Base-by-base conservation (phyloP, 768 basidiomycete species). In the Lanmaoa rubissima region DNA sequence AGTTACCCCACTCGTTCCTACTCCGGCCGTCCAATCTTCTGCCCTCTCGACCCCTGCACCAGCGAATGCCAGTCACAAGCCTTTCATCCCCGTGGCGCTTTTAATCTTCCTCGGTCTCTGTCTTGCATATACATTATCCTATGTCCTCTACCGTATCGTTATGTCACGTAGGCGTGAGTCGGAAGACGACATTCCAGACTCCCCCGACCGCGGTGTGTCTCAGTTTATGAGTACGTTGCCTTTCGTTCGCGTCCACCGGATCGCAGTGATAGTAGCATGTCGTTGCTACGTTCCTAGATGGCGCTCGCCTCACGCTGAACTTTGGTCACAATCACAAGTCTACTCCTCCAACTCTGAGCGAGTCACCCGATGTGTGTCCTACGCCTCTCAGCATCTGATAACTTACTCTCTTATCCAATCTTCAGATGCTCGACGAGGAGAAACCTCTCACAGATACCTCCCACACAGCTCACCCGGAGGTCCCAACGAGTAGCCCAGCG, bases 121-220 rank as follows among this genome's bases (percentile, higher is more conserved):
- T 32, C 50, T 73, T 31, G 57, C 52, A 14, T 71, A 70, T 11
- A 61, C 65, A 13, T 26, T 66, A 2, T 62, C 68, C 34, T 70
- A 70, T 39, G 14, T 69, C 31, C 50, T 73, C 42, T 73, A 70
- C 50, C 67, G 71, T 2, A 35, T 65, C 40, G 11, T 66, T 52
- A 63, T 61, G 59, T 35, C 59, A n/a, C 55, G 51, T 44, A 61
- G 51, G 55, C 65, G 48, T 26, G 48, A 9, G 4, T 55, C 66
- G 2, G 12, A 55, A 43, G 54, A 43, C 5, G 60, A 55, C n/a
- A 17, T n/a, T 11, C 65, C 65, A 24, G 65, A 61, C 10, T 47
- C 56, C n/a, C 61, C 70, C 12, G 61, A 65, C 26, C 64, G 60
- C 19, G 63, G 58, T 14, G 66, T 72, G 12, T 56, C 63, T 49